Evolutionary conservation across 2,329 filamentous ascomycete genomes (phyloP).

Genomic region (Plectosphaerella cucumerina): DNA sequence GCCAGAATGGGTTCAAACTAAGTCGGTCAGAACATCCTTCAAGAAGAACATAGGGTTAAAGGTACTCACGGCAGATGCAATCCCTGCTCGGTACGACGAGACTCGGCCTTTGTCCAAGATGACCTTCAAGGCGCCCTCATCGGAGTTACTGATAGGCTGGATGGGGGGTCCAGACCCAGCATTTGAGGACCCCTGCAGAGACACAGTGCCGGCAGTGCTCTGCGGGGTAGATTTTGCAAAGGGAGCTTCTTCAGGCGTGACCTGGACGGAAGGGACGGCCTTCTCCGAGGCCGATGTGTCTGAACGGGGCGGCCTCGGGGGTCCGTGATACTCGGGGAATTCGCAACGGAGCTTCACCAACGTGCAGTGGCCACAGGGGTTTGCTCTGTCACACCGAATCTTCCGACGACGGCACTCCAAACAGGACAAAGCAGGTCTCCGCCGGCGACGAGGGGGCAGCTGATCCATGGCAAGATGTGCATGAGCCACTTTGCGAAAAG

Average conservation of each 20-base stretch:
- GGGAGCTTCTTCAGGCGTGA: neutral
- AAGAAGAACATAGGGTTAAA: slow-evolving; percentile 5
- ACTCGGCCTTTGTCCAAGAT: neutral
- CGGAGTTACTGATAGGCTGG: neutral
- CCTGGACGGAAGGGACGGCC: neutral
- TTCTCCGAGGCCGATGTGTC: neutral
- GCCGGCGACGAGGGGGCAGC: slow-evolving; percentile 17
- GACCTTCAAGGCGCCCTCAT: neutral
- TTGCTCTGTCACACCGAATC: slow-evolving; percentile 38
- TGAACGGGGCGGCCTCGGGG: neutral
- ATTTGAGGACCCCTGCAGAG: neutral
- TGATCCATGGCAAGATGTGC: neutral
- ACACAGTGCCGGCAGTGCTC: neutral
- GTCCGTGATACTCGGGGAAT: slow-evolving; percentile 16
- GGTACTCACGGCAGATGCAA: neutral
- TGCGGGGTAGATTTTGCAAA: neutral
- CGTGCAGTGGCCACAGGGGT: slow-evolving; percentile 33
- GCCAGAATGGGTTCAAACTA: slow-evolving; percentile 23
- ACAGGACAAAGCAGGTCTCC: slow-evolving; percentile 34
- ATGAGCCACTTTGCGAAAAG: neutral
- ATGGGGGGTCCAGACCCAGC: neutral
- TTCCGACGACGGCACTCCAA: slow-evolving; percentile 38
- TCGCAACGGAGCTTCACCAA: slow-evolving; percentile 24
- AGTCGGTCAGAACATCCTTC: neutral
- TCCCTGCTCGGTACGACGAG: neutral